Base-by-base conservation (phyloP, 345 rosid species). In the Gossypium thurberi region DNA sequence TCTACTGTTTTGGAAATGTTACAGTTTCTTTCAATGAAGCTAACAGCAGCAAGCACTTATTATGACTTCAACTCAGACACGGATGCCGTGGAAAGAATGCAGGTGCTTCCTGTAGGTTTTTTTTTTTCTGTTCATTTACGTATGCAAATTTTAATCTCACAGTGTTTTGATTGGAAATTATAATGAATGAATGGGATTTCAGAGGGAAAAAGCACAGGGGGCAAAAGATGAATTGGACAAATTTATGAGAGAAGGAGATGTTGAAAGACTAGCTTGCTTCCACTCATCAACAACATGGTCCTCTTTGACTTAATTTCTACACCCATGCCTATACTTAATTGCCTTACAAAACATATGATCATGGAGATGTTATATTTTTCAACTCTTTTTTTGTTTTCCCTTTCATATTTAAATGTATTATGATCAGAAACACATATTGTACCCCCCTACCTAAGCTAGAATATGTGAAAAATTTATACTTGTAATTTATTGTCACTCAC, bases 21-120 rank as follows among this genome's bases (percentile, higher is more conserved):
- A 61, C 92, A 94, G 98, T 94, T 92, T 81, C 85, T 94, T 20
- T 94, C 98, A 0, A 88, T 92, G 98, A 90, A 91, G 80, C 91
- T 91, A 14, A 85, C 89, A 1, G 88, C 88, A 74, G 97, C 97
- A 72, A 89, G 95, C 83, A 78, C 85, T 40, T 88, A 75, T 58
- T 88, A 89, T 76, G 93, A 88, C 79, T 87, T 89, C 82, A 91
- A 86, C 68, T 81, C 91, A 43, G 94, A 88, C 77, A 69, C 88
- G 18, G 91, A 91, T 73, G 88, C 70, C 56, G 65, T 89, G 7
- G 97, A 89, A 69, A 78, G 76, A 82, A 26, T 72, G 57, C 59
- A 69, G 72, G 72, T 51, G 37, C 10, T 44, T 20, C 6, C 33
- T 23, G 21, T 48, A 26, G 59, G 10, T 26, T 8, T 13, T 23